phyloP scores from a whole-genome alignment of 108 stramenopile genomes.

The Schizochytrium sp. region DNA sequence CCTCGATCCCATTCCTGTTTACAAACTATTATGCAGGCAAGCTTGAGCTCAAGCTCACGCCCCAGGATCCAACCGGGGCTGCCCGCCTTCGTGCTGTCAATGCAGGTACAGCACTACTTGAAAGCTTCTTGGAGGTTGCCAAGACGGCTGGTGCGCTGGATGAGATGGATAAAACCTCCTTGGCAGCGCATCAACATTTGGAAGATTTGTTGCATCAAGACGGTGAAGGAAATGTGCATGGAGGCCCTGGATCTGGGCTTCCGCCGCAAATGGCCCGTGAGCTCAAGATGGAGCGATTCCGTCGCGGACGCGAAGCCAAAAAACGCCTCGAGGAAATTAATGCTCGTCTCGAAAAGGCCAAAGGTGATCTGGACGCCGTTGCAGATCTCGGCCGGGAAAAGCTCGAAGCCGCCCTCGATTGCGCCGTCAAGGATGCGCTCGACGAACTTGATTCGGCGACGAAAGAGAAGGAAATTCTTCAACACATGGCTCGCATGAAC shows the following conservation, averaged over 20 bases:
- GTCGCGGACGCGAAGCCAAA: neutral
- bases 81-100: neutral
- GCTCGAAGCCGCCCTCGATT: neutral
- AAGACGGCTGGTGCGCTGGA: neutral
- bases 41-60: neutral
- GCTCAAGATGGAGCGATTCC: neutral
- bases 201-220: neutral
- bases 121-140: neutral
- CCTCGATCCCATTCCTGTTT: neutral
- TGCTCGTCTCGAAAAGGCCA: neutral
- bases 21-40: neutral
- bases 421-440: conserved; percentile 17
- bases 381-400: neutral
- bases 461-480: neutral
- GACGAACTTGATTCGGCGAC: neutral
- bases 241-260: neutral
- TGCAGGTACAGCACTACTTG: neutral
- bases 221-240: neutral
- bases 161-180: neutral
- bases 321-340: neutral
- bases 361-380: neutral
- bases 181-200: neutral
- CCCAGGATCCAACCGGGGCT: neutral
- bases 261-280: neutral
- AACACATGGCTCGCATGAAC: neutral